Evolutionary conservation across 1,284 basidiomycete species (phyloP), one percentile per base, ranked within the genome.

Genomic region (Trichosporon asahii): DNA sequence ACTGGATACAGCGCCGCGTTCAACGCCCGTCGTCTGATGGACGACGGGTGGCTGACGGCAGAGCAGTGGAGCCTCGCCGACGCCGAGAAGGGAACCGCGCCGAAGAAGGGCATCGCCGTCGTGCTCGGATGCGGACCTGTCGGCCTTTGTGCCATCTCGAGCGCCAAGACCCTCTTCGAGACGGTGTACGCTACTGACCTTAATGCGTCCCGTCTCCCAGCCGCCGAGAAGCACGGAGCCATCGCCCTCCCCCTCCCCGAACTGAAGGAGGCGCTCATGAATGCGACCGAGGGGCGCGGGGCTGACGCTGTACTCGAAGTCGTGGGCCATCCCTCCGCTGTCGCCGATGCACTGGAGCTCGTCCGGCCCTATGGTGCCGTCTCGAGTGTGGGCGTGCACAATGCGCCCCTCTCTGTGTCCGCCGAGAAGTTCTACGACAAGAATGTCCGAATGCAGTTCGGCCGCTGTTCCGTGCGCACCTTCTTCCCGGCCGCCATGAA

Each of bases 321-420:
- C 37, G 94, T 96, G 9, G 93, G 94, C 8, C 89, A 90, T 74
- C 86, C 86, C 64, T 85, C 86, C 53, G 92, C 93, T 0, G 83
- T 95, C 25, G 84, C 85, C 15, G 86, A 91, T n/a, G 88, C 91
- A 0, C 90, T 93, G 76, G 86, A 90, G 15, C 85, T 95, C 49
- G 89, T 93, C 35, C 87, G 91, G 37, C 89, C 91, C 1, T 94
- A 91, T 76, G 94, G 93, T 6, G 89, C 89, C 14, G 89, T 95
- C 71, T 87, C 87, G 37, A 92, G 90, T 5, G 91, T 93, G 23
- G 93, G 93, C 6, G 90, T 92, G 15, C 84, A 85, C 75, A 75
- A 70, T 37, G 69, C 72, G 35, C 72, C 71, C 9, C 64, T 78
- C 65, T 66, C 76, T 0, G 68, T 86, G 21, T 74, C 79, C 6